Evolutionary conservation across 1,284 basidiomycete genomes (phyloP).

Genomic region (Fomitopsis pinicola): DNA sequence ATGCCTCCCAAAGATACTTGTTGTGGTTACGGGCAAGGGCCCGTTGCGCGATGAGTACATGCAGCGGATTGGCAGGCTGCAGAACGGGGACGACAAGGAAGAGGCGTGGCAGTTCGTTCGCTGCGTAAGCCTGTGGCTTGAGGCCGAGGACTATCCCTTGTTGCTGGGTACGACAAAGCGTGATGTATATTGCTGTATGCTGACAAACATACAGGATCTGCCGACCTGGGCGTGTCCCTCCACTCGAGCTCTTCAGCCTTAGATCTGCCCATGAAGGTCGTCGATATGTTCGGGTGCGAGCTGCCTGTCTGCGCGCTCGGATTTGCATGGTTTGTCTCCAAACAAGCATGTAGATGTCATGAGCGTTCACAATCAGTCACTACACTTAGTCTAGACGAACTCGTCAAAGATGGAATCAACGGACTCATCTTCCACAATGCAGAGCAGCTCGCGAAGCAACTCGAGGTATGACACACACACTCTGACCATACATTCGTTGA

Average conservation of each 20-base stretch:
- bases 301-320: slow-evolving; percentile 89
- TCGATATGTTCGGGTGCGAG: slow-evolving; percentile 98
- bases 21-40: slow-evolving; percentile 93
- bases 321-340: slow-evolving; percentile 69
- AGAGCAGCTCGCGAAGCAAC: slow-evolving; percentile 63
- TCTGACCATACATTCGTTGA: background rate
- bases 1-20: slow-evolving; percentile 69
- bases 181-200: background rate
- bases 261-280: slow-evolving; percentile 99
- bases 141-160: slow-evolving; percentile 83
- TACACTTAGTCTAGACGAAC: slow-evolving; percentile 68
- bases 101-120: slow-evolving; percentile 77
- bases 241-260: slow-evolving; percentile 89
- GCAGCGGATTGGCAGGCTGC: slow-evolving; percentile 49
- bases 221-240: slow-evolving; percentile 89
- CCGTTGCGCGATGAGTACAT: slow-evolving; percentile 77
- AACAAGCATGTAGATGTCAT: background rate
- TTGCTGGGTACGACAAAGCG: slow-evolving; percentile 55
- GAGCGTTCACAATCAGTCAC: background rate
- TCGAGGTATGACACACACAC: slow-evolving; percentile 52
- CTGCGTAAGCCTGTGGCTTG: slow-evolving; percentile 84
- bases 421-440: slow-evolving; percentile 77
- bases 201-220: slow-evolving; percentile 57
- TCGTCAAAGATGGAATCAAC: slow-evolving; percentile 82
- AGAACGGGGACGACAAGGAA: slow-evolving; percentile 31